Evolutionary conservation across 371 early-diverging fungal genomes (phyloP), one percentile per base, ranked within the genome.

Genomic region (Rhizopus delemar): DNA sequence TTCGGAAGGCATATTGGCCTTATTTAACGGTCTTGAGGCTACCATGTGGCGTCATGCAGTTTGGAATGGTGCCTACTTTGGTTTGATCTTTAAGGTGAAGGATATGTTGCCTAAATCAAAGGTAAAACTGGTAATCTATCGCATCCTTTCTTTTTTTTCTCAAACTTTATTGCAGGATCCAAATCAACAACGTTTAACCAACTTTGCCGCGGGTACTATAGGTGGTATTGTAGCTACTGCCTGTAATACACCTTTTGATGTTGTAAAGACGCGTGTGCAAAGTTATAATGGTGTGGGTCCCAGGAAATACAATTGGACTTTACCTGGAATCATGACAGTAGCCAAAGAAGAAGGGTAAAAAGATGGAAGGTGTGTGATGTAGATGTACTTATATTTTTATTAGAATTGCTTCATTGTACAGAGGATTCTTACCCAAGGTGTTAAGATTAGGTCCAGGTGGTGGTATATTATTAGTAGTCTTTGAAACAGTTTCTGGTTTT

Each of bases 381-480:
- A 52, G 32, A 45, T 8, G 56, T 15, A 32, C 2, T 22, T 35
- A 43, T 31, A 57, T 39, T 41, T 65, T 29, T 53, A 2, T 53
- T 77, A 89, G 89, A 63, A 58, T 89, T 61, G 82, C 80, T 38
- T 92, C 98, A 5, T 77, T 98, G 31, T 98, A 96, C 84, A 96
- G 97, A 83, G 98, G 96, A 29, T 97, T 95, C 65, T 83, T 91
- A 41, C 96, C 97, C 36, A 97, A 97, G 81, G 97, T 97, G n/a
- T 84, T 98, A 59, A 85, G 98, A 74, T 81, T 98, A 46, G 98
- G 98, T 34, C 98, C 98, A 45, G 98, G 80, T 57, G 85, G 85
- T 52, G 87, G 90, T 80, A 90, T 93, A 61, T 80, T 97, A 62
- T 82, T 97, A 43, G 98, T 96, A 32, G 96, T 96, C 22, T 98